Evolutionary conservation across 2,329 filamentous ascomycete genomes (phyloP).

Genomic region (Colletotrichum sp.): DNA sequence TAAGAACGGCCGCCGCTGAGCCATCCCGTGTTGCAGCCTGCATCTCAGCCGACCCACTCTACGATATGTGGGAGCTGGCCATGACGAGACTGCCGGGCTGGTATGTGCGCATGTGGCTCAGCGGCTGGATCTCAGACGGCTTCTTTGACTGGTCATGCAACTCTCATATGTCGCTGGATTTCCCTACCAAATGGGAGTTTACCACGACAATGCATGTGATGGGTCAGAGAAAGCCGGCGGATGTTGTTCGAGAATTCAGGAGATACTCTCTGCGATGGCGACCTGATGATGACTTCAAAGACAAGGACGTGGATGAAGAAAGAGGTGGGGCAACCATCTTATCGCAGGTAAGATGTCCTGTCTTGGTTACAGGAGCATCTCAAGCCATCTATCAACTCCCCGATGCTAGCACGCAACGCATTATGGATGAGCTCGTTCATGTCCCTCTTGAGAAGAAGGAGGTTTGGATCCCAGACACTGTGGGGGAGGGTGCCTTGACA

Average conservation of each 20-base stretch:
- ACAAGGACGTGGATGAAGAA: neutral
- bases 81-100: neutral
- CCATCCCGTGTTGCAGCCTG: slow-evolving; percentile 49
- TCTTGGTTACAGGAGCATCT: neutral
- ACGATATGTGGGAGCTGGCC: slow-evolving; percentile 34
- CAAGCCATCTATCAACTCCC: neutral
- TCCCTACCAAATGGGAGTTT: neutral
- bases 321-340: neutral
- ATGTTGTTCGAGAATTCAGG: neutral
- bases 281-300: neutral
- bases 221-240: neutral
- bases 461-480: neutral
- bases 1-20: slow-evolving; percentile 26
- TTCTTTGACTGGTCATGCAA: neutral
- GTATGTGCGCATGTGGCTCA: neutral
- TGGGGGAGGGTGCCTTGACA: neutral
- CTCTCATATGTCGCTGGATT: neutral
- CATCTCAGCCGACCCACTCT: slow-evolving; percentile 41
- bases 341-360: neutral
- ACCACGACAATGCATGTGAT: neutral
- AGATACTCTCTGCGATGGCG: neutral
- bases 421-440: neutral
- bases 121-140: neutral
- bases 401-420: neutral
- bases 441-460: neutral